phyloP scores from a whole-genome alignment of 1,284 basidiomycete genomes.

The Pyrrhoderma noxium region DNA sequence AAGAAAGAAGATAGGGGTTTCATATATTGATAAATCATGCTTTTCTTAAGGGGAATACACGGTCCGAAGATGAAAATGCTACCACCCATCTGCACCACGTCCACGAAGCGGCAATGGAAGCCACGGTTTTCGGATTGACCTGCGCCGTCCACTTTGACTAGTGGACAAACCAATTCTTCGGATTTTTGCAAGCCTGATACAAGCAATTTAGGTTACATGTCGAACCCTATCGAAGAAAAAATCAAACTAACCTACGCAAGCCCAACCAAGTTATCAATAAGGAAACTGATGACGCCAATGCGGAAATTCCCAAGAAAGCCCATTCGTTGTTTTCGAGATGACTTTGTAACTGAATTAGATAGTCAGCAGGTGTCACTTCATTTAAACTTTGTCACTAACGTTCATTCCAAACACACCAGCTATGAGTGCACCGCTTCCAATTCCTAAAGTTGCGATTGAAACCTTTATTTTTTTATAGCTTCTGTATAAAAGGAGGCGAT shows the following conservation, averaged over 20 bases:
- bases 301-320: conserved; percentile 62
- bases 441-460: conserved; percentile 90
- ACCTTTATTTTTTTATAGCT: conserved; percentile 38
- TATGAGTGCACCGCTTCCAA: conserved; percentile 87
- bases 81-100: conserved; percentile 26
- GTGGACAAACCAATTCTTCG: conserved; percentile 46
- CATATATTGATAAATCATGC: too few species aligned
- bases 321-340: conserved; percentile 62
- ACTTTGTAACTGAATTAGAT: conserved; percentile 49
- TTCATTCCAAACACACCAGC: conserved; percentile 97
- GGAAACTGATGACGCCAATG: conserved; percentile 44
- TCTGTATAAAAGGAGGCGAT: conserved; percentile 4
- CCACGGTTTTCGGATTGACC: conserved; percentile 35
- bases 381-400: conserved; percentile 40
- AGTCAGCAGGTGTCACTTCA: conserved; percentile 15
- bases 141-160: conserved; percentile 20
- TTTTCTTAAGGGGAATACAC: too few species aligned
- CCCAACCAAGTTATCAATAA: conserved; percentile 52
- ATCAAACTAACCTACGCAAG: conserved; percentile 44
- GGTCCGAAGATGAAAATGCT: too few species aligned
- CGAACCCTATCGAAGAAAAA: neutral
- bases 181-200: conserved; percentile 37
- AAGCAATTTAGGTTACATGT: conserved; percentile 7
- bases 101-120: conserved; percentile 52
- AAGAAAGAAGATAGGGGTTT: too few species aligned